Conservation (phyloP, 2,329 filamentous ascomycete genomes). For the Neopestalotiopsis sp. region DNA sequence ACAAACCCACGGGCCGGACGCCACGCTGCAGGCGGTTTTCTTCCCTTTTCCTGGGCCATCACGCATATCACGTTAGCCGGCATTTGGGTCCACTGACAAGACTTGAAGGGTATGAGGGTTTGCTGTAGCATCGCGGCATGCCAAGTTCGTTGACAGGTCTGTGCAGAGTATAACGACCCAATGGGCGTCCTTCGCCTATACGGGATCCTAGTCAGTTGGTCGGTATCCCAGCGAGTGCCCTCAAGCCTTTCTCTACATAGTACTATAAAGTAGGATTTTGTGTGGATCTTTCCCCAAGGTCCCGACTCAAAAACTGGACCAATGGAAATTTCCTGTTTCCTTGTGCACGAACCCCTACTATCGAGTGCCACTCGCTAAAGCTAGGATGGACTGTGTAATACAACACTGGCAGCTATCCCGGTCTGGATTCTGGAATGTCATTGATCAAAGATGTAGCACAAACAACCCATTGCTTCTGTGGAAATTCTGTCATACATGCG, state of each 20-base stretch:
- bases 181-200: background rate
- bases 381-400: background rate
- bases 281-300: background rate
- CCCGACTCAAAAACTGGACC: slow-evolving; percentile 5
- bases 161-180: slow-evolving; percentile 6
- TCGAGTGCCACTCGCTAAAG: background rate
- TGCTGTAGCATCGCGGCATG: background rate
- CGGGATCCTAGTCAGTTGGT: background rate
- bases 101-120: background rate
- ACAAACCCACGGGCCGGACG: slow-evolving; percentile 4
- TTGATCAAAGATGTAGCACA: background rate
- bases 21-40: background rate
- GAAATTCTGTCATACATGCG: background rate
- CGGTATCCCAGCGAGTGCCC: background rate
- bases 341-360: slow-evolving; percentile 16
- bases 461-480: background rate
- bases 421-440: background rate
- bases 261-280: background rate
- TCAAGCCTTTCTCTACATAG: background rate
- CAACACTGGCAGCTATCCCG: background rate
- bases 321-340: background rate
- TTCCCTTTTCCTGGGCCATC: background rate
- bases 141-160: slow-evolving; percentile 12
- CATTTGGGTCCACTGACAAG: background rate
- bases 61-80: slow-evolving; percentile 2